phyloP scores from a whole-genome alignment of 345 rosid species.

The Theobroma cacao region DNA sequence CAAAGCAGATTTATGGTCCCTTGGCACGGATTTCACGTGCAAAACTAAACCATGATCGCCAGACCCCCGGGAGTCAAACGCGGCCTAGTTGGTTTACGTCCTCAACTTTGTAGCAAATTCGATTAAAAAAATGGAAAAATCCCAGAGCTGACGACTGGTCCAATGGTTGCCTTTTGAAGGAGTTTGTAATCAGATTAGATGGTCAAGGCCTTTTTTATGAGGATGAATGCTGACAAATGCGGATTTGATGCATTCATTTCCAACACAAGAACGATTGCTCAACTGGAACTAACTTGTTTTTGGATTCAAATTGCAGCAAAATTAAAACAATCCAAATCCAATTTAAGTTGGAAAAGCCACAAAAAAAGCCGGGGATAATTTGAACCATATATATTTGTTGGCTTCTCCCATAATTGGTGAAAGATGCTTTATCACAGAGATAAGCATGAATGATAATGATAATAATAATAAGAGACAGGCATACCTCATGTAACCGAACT shows the following conservation, averaged over 20 bases:
- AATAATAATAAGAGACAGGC: neutral
- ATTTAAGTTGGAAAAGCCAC: neutral
- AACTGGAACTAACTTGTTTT: neutral
- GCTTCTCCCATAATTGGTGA: neutral
- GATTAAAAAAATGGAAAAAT: neutral
- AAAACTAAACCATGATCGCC: neutral
- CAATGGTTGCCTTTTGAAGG: neutral
- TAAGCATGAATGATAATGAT: neutral
- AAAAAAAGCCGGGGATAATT: neutral
- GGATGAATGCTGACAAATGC: neutral
- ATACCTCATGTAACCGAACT: conserved; percentile 83
- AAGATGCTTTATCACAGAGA: no score
- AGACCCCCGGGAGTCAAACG: neutral
- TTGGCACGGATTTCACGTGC: neutral
- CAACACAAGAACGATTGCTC: no score
- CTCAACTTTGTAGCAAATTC: neutral
- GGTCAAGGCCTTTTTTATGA: neutral
- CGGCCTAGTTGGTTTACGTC: neutral
- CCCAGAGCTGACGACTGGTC: neutral
- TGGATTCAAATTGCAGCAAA: neutral
- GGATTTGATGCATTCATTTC: neutral
- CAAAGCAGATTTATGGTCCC: no score
- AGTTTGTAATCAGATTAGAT: neutral
- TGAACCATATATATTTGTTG: neutral
- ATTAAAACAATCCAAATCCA: no score